Evolutionary conservation across 2,329 filamentous ascomycete genomes (phyloP), one percentile per base, ranked within the genome.

Genomic region (Apiospora kogelbergensis): DNA sequence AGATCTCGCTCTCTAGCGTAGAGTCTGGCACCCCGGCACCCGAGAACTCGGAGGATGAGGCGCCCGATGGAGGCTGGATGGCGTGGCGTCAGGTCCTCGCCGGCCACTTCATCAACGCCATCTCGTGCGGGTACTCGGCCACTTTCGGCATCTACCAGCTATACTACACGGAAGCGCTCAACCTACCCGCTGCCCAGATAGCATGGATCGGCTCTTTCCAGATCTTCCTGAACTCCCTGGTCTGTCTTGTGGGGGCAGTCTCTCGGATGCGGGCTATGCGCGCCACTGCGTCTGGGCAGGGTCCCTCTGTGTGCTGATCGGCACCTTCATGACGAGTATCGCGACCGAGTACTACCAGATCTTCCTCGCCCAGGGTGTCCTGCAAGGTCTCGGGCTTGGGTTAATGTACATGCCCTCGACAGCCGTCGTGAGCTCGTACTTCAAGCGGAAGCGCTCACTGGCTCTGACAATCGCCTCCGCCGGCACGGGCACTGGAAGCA

Each of bases 401-500:
- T 78, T 89, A 68, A 80, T 89, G 77, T 86, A 87, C 77, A 83
- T 85, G 74, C 82, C 88, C 63, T 82, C 84, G 57, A 71, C 86
- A 67, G 81, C 85, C 4, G 77, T 89, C 22, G 82, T 89, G 60
- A 83, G 84, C 42, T 88, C 86, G 6, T 90, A 90, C 71, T 92
- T 92, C 75, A 80, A 81, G 65, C 83, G 80, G 69, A 86, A 84
- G 63, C 82, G 88, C 13, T 84, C 85, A 0, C 79, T 90, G 5
- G 90, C 89, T 0, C 80, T 92, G 57, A 86, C 88, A 0, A 80
- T 91, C 5, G 84, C 86, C 42, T 86, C 89, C 0, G 85, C 85
- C 0, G 91, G 91, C 1, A 88, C 88, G 15, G 85, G 87, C 1
- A 84, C 86, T 0, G 90, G 90, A 1, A 89, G 89, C 2, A 79